phyloP scores from a whole-genome alignment of 139 green algal species.

The Bryopsis sp. region DNA sequence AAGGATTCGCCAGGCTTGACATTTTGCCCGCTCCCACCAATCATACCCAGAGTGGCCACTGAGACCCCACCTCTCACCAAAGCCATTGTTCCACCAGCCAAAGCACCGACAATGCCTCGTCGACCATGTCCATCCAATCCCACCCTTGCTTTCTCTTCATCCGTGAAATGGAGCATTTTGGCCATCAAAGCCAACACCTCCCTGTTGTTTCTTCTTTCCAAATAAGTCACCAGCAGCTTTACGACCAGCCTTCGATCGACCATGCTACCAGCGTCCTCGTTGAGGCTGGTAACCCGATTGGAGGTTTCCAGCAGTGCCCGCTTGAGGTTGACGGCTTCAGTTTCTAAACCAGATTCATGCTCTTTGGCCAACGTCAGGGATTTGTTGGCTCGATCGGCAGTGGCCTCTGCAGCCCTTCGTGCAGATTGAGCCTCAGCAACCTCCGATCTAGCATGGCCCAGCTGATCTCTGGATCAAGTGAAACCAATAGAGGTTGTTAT shows the following conservation, averaged over 20 bases:
- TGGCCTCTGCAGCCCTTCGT: slow-evolving; percentile 10
- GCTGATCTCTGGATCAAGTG: no score
- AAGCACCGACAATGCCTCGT: slow-evolving; percentile 4
- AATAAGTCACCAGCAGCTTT: slow-evolving; percentile 18
- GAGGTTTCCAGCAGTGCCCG: neutral
- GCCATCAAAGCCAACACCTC: slow-evolving; percentile 17
- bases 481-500: no score
- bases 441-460: neutral
- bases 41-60: neutral
- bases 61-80: slow-evolving; percentile 14
- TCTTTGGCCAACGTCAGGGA: neutral
- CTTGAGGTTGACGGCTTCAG: neutral
- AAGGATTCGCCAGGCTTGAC: neutral
- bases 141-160: slow-evolving; percentile 16
- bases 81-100: slow-evolving; percentile 3
- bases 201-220: neutral
- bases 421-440: slow-evolving; percentile 9
- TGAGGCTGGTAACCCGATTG: neutral
- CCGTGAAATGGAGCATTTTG: slow-evolving; percentile 17
- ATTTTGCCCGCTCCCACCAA: neutral
- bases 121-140: neutral
- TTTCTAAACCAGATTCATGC: neutral
- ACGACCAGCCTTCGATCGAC: slow-evolving; percentile 17
- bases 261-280: slow-evolving; percentile 3
- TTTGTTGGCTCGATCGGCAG: slow-evolving; percentile 10